A percentile compares a stretch with the other conserved stretches of the same genome.
Evolutionary conservation across 2,329 filamentous ascomycete species (phyloP).

Genomic region (Fusarium sp.): DNA sequence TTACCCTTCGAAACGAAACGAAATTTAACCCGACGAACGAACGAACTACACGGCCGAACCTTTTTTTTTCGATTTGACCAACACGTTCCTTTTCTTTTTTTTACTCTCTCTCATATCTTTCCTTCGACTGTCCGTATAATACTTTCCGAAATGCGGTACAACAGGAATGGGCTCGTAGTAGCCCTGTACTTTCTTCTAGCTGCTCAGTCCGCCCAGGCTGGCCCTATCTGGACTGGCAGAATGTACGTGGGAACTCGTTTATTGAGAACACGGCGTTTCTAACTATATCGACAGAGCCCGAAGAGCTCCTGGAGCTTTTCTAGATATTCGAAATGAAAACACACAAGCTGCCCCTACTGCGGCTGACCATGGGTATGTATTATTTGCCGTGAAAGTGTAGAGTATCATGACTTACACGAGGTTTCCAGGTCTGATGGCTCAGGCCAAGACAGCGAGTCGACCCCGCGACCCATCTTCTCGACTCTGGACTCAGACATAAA

Average conservation of each 20-base stretch:
- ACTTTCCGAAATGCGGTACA: conserved; percentile 38
- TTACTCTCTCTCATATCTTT: background rate
- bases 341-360: conserved; percentile 23
- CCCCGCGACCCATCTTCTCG: conserved; percentile 42
- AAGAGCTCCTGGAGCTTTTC: conserved; percentile 35
- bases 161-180: conserved; percentile 30
- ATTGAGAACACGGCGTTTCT: background rate
- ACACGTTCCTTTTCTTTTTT: conserved; percentile 13
- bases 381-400: background rate
- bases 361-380: conserved; percentile 36
- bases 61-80: conserved; percentile 11
- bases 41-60: conserved; percentile 8
- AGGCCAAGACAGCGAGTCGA: conserved; percentile 25
- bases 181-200: conserved; percentile 46
- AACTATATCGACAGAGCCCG: conserved; percentile 31
- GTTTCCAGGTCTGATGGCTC: conserved; percentile 23
- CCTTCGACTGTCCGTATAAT: background rate
- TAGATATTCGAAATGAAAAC: conserved; percentile 25
- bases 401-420: conserved; percentile 19
- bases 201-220: conserved; percentile 49
- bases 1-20: conserved; percentile 10
- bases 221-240: conserved; percentile 50
- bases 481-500: conserved; percentile 37
- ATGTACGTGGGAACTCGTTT: conserved; percentile 40
- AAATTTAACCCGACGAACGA: conserved; percentile 22